A percentile compares a stretch with the other conserved stretches of the same genome.
Conservation (phyloP, 495 filamentous ascomycete species). For the Aspergillus hancockii region DNA sequence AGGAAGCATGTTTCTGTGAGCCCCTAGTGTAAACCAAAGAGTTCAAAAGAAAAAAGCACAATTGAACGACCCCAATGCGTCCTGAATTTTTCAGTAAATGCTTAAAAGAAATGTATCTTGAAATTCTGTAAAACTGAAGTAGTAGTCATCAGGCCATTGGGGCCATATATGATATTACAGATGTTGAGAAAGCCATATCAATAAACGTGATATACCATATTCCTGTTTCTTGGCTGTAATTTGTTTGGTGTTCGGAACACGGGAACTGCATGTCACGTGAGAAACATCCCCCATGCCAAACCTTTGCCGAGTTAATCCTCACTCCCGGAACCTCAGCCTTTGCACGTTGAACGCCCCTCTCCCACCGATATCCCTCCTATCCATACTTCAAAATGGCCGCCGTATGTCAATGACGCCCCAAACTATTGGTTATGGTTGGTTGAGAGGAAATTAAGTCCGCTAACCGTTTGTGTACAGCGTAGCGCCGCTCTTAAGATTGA, state of each 20-base stretch:
- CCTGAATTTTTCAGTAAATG: not conserved
- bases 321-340: constrained; percentile 40
- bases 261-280: constrained; percentile 44
- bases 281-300: constrained; percentile 40
- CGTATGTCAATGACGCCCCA: constrained; percentile 59
- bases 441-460: constrained; percentile 21
- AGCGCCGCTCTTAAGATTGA: constrained; percentile 99
- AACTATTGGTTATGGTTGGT: not conserved
- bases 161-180: not conserved
- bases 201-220: not conserved
- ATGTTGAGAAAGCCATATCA: too few species aligned
- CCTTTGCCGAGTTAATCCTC: constrained; percentile 48
- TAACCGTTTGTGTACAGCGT: constrained; percentile 62
- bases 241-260: constrained; percentile 33
- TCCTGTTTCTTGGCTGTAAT: constrained; percentile 12
- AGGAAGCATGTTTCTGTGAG: constrained; percentile 22
- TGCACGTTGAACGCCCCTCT: constrained; percentile 44
- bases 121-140: not conserved
- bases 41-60: constrained; percentile 40
- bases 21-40: constrained; percentile 46
- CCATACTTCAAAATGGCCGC: constrained; percentile 75
- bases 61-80: constrained; percentile 32
- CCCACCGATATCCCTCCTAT: constrained; percentile 42
- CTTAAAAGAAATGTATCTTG: not conserved
- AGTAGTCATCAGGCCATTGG: constrained; percentile 2